phyloP scores from a whole-genome alignment of 164 flowering plant species.

The Umbilicus rupestris region DNA sequence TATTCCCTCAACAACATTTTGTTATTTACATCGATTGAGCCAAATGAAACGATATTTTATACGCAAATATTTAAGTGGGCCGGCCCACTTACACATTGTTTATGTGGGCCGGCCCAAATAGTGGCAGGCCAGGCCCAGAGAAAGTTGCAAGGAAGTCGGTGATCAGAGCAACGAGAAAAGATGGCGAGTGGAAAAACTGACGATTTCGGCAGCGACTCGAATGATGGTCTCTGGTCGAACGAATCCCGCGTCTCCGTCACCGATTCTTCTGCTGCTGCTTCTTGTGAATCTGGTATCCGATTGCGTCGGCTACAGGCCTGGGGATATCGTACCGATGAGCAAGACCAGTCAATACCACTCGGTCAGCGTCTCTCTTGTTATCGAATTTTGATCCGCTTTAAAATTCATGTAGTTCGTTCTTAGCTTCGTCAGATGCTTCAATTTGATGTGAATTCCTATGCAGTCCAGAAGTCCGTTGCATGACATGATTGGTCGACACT shows the following conservation, averaged over 20 bases:
- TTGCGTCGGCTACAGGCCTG: constrained; percentile 65
- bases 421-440: neutral
- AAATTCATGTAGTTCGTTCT: neutral
- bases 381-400: constrained; percentile 7
- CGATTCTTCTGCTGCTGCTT: constrained; percentile 10
- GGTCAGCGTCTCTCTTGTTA: constrained; percentile 25
- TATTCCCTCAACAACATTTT: too few species aligned
- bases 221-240: neutral
- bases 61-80: too few species aligned
- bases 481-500: constrained; percentile 85
- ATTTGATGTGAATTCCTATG: neutral
- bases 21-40: too few species aligned
- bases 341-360: constrained; percentile 93
- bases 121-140: too few species aligned
- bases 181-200: too few species aligned
- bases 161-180: too few species aligned
- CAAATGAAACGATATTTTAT: too few species aligned
- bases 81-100: too few species aligned
- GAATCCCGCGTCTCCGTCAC: neutral
- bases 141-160: too few species aligned
- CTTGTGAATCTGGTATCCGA: constrained; percentile 16
- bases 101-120: too few species aligned
- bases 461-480: constrained; percentile 89
- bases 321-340: constrained; percentile 91
- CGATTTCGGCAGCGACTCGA: neutral